Conservation (phyloP, 129 eudicot genomes). For the Pseudognaphalium luteoalbum region DNA sequence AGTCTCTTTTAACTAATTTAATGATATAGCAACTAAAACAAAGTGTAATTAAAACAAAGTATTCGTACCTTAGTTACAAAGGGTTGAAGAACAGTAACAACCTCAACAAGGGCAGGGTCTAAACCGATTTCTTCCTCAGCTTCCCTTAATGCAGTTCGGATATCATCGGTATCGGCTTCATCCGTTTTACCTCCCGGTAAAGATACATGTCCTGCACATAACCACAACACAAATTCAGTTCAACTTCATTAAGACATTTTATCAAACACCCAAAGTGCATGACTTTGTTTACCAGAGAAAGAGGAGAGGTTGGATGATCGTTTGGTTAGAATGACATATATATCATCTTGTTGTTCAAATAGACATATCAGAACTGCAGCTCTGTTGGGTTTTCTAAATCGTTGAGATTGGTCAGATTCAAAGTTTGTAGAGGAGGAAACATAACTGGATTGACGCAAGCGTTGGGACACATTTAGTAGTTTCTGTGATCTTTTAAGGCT, state of each 20-base stretch:
- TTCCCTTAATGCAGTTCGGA: slow-evolving; percentile 67
- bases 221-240: slow-evolving; percentile 7
- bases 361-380: slow-evolving; percentile 69
- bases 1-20: too few species aligned
- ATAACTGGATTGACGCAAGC: slow-evolving; percentile 32
- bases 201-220: slow-evolving; percentile 58
- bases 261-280: neutral
- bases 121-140: slow-evolving; percentile 77
- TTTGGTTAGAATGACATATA: slow-evolving; percentile 63
- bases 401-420: slow-evolving; percentile 19
- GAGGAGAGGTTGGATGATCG: slow-evolving; percentile 56
- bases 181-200: slow-evolving; percentile 75
- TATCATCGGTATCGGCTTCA: slow-evolving; percentile 48
- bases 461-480: slow-evolving; percentile 42
- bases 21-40: too few species aligned
- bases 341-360: slow-evolving; percentile 37
- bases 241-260: slow-evolving; percentile 14
- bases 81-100: slow-evolving; percentile 59
- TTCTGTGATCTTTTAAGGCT: slow-evolving; percentile 32
- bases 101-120: slow-evolving; percentile 65
- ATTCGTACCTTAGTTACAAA: neutral
- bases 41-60: neutral
- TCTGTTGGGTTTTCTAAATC: slow-evolving; percentile 27
- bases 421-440: slow-evolving; percentile 12
- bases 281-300: slow-evolving; percentile 44